Conservation (phyloP, 1,139 yeast genomes). For the Diutina ranongensis region DNA sequence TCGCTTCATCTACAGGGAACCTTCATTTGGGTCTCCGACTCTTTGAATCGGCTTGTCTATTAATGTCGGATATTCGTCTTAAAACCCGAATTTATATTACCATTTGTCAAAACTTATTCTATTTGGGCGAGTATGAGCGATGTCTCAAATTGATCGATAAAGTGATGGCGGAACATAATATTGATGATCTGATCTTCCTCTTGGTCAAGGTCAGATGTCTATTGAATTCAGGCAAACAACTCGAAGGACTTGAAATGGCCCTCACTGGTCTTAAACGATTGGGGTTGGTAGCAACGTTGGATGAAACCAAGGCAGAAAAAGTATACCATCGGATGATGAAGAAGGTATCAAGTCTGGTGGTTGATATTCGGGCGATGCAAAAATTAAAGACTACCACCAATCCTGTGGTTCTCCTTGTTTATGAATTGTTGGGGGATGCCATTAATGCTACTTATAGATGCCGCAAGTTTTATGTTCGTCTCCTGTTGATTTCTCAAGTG, state of each 20-base stretch:
- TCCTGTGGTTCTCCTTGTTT: conserved; percentile 21
- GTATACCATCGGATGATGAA: conserved; percentile 16
- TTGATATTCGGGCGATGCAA: conserved; percentile 29
- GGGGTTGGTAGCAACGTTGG: conserved; percentile 18
- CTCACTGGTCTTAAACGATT: conserved; percentile 21
- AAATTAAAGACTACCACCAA: conserved; percentile 17
- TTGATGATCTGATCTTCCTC: conserved; percentile 22
- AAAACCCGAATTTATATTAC: conserved; percentile 20
- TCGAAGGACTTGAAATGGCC: conserved; percentile 27
- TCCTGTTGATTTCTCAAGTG: conserved; percentile 16
- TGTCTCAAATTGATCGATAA: conserved; percentile 19
- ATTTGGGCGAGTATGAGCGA: conserved; percentile 17
- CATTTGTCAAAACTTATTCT: conserved; percentile 21
- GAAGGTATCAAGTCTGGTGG: conserved; percentile 29
- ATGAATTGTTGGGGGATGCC: conserved; percentile 32
- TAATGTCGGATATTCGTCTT: conserved; percentile 13
- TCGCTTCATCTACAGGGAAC: conserved; percentile 25
- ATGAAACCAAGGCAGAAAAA: conserved; percentile 15
- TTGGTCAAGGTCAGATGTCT: conserved; percentile 30
- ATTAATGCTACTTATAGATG: conserved; percentile 23
- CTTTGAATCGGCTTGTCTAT: conserved; percentile 19
- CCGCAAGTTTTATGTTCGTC: conserved; percentile 16
- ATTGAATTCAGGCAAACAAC: conserved; percentile 19
- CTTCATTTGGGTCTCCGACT: conserved; percentile 20
- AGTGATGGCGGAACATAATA: conserved; percentile 15